Evolutionary conservation across 2,329 filamentous ascomycete species (phyloP).

Genomic region (Aureobasidium sp.): DNA sequence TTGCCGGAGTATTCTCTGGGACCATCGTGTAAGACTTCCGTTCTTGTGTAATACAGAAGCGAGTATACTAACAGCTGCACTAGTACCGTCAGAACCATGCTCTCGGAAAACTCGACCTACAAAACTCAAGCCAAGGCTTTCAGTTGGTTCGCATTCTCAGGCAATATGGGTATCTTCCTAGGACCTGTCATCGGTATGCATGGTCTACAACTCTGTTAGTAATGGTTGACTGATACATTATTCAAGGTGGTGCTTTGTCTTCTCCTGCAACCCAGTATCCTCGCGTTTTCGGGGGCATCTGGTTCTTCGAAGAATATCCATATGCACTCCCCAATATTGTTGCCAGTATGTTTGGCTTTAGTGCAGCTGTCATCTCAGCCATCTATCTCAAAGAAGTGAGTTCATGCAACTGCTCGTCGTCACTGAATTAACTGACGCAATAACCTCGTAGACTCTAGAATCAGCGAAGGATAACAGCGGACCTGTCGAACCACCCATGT

Average conservation of each 20-base stretch:
- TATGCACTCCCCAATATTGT: constrained; percentile 57
- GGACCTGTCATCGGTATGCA: constrained; percentile 52
- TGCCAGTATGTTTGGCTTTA: constrained; percentile 45
- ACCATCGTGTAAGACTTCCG: constrained; percentile 45
- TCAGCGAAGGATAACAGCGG: constrained; percentile 14
- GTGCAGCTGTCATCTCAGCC: constrained; percentile 42
- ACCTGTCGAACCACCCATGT: constrained; percentile 27
- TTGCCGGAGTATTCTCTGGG: constrained; percentile 66
- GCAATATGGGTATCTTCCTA: constrained; percentile 65
- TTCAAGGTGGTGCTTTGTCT: constrained; percentile 56
- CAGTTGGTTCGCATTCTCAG: constrained; percentile 66
- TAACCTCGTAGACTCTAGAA: neutral
- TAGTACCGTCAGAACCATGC: constrained; percentile 62
- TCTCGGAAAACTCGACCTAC: constrained; percentile 61
- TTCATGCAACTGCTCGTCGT: constrained; percentile 8
- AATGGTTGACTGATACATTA: neutral
- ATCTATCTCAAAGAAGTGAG: constrained; percentile 52
- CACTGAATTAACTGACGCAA: neutral
- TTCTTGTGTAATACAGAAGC: no score
- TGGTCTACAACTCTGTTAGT: neutral
- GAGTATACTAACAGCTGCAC: neutral
- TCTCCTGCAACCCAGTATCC: constrained; percentile 59
- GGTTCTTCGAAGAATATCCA: constrained; percentile 55
- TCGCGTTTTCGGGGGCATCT: constrained; percentile 42
- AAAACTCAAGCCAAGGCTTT: constrained; percentile 66